Evolutionary conservation across 2,329 filamentous ascomycete genomes (phyloP), one percentile per base, ranked within the genome.

Genomic region (Fusarium udum): DNA sequence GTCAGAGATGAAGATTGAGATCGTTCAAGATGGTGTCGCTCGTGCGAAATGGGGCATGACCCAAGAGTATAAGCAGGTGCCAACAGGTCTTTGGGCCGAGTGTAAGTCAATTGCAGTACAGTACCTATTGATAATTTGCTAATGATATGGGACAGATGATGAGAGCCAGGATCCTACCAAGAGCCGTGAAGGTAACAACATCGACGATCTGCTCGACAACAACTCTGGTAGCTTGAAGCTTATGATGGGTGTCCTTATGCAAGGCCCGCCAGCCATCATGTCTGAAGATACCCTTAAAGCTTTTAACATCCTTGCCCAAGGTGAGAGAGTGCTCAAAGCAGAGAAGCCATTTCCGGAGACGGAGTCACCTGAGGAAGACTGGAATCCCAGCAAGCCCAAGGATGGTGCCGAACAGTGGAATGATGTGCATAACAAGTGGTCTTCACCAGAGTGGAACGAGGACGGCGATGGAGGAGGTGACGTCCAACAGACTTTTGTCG

Each of bases 301-400:
- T 1, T 42, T 56, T 0, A 31, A 32, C 6, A 20, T 32, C 15
- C 22, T 56, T 20, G 52, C 36, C 0, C 22, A 31, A 14, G 36
- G 26, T 9, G 24, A 24, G 6, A 56, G 36, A 9, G 26, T 31
- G 7, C 26, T 31, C 1, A 2, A 11, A 36, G 32, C 37, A 4
- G 1, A 24, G 1, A 56, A 42, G 0, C 12, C 6, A 4, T 42
- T 42, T 11, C 22, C 37, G 1, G 20, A 24, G 3, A 28, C 20
- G 4, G 22, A 18, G 12, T 31, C 3, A 2, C 12, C 20, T 1
- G 11, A n/a, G 3, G 26, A 36, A 6, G 4, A 2, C 4, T 31
- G 26, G 26, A 22, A 20, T 1, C 22, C 37, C 15, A n/a, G 22
- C 2, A 28, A 56, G 6, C 22, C 26, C 4, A 31, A 40, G 15